Evolutionary conservation across 78 protist genomes (phyloP), one percentile per base, ranked within the genome.

Genomic region (Guillardia theta): DNA sequence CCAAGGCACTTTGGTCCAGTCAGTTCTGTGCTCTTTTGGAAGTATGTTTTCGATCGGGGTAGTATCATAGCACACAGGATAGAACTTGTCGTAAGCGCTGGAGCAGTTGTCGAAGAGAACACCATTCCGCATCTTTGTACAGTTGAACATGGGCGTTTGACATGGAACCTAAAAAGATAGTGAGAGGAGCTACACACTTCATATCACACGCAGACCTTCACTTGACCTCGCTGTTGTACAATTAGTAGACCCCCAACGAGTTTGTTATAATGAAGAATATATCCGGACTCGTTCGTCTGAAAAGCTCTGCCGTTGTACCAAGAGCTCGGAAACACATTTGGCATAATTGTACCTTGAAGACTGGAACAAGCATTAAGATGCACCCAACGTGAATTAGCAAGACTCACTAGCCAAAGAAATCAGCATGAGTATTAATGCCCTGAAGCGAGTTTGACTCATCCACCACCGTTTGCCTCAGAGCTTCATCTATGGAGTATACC

Each of bases 141-240:
- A 36, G 4, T 36, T 3, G 83, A 36, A 80, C 50, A 43, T 44
- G 24, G 53, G 53, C 12, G 22, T 15, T 30, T 19, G 19, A 48
- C 90, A 80, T 10, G n/a, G n/a, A n/a, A n/a, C n/a, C n/a, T n/a
- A n/a, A n/a, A n/a, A n/a, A n/a, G n/a, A n/a, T n/a, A n/a, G n/a
- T n/a, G n/a, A n/a, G n/a, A n/a, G n/a, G n/a, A n/a, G n/a, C n/a
- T n/a, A n/a, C n/a, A n/a, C n/a, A n/a, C n/a, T n/a, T n/a, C n/a
- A n/a, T n/a, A n/a, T n/a, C n/a, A n/a, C n/a, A n/a, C n/a, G n/a
- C n/a, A n/a, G n/a, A n/a, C n/a, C n/a, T n/a, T n/a, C n/a, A n/a
- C n/a, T n/a, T n/a, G n/a, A n/a, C 90, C 90, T 24, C 90, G 90
- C 50, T 44, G 45, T 30, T 80, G 90, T 24, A 44, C 50, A n/a